Conservation (phyloP, 805 yeast genomes). For the Metschnikowia chrysomelidarum region DNA sequence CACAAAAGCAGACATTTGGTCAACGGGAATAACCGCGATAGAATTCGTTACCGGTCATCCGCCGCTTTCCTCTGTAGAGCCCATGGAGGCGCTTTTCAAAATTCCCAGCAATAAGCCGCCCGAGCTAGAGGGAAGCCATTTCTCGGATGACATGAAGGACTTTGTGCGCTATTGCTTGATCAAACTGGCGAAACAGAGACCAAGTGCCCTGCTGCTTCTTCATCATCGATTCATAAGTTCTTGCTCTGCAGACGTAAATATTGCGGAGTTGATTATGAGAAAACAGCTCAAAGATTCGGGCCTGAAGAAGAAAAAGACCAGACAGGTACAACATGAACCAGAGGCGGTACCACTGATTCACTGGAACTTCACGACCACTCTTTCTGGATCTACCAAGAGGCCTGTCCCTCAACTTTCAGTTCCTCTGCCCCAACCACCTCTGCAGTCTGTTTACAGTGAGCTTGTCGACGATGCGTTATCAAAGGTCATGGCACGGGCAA, state of each 20-base stretch:
- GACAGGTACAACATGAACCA: slow-evolving; percentile 4
- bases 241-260: slow-evolving; percentile 13
- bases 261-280: slow-evolving; percentile 10
- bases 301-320: slow-evolving; percentile 23
- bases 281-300: slow-evolving; percentile 16
- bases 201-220: slow-evolving; percentile 56
- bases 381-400: too few relatives aligned
- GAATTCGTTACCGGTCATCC: slow-evolving; percentile 83
- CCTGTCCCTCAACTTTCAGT: too few relatives aligned
- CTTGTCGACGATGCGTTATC: slow-evolving; percentile 12
- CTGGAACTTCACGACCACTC: slow-evolving; percentile 16
- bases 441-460: slow-evolving; percentile 13
- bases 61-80: slow-evolving; percentile 70
- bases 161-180: slow-evolving; percentile 66
- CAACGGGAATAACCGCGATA: slow-evolving; percentile 87
- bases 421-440: slow-evolving; percentile 8
- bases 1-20: slow-evolving; percentile 93
- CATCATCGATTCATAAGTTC: slow-evolving; percentile 49
- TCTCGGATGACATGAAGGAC: slow-evolving; percentile 54
- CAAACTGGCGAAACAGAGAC: slow-evolving; percentile 65
- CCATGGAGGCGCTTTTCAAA: slow-evolving; percentile 70
- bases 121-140: slow-evolving; percentile 39
- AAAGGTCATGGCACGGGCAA: slow-evolving; percentile 52
- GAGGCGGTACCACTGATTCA: slow-evolving; percentile 19
- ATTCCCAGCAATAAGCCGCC: slow-evolving; percentile 73